Evolutionary conservation across 306 rosid genomes (phyloP).

Genomic region (Coriaria nepalensis): DNA sequence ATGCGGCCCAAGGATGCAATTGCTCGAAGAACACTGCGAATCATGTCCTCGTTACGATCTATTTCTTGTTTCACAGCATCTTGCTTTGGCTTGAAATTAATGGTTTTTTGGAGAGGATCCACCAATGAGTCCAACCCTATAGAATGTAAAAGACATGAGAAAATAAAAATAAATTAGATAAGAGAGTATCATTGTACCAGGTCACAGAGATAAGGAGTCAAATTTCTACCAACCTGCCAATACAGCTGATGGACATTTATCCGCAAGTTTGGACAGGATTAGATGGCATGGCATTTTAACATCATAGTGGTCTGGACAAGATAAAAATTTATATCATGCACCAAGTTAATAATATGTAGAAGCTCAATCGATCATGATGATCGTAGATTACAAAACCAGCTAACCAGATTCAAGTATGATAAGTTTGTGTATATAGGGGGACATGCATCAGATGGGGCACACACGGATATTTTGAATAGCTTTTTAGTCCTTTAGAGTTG

Average conservation of each 20-base stretch:
- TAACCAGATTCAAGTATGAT: no score
- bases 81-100: slow-evolving; percentile 88
- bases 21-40: slow-evolving; percentile 96
- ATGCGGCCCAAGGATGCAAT: slow-evolving; percentile 87
- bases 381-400: no score
- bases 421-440: no score
- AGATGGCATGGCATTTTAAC: slow-evolving; percentile 99
- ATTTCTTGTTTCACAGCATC: slow-evolving; percentile 99
- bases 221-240: slow-evolving; percentile 60
- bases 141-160: slow-evolving; percentile 16
- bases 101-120: slow-evolving; percentile 96
- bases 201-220: background rate
- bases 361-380: no score
- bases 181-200: no score
- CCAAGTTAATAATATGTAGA: no score
- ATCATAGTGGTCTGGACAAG: slow-evolving; percentile 81
- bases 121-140: slow-evolving; percentile 93
- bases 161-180: background rate
- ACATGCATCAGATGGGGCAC: no score
- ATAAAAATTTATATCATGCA: background rate
- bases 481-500: no score
- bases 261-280: slow-evolving; percentile 91
- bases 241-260: slow-evolving; percentile 93
- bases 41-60: slow-evolving; percentile 99
- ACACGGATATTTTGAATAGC: no score